These are phyloP conservation scores for Trichothecium sympodiale DNA, from an alignment of 2,329 filamentous ascomycete genomes.

Conservation along the genomic window DNA sequence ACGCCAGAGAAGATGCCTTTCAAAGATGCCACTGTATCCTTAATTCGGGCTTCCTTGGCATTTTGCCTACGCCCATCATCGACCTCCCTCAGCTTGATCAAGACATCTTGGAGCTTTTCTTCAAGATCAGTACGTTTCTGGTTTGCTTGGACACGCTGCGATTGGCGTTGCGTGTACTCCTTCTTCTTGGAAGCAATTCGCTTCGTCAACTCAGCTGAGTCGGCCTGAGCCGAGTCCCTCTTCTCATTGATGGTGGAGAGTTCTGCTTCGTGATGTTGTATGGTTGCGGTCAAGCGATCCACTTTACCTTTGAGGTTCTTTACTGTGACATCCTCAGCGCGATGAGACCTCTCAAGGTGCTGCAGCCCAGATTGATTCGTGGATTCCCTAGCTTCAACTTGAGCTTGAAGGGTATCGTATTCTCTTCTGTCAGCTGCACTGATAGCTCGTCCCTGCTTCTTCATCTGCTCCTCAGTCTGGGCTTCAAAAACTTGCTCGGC, in stretches of 20 bases:
- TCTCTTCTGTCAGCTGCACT: constrained; percentile 80
- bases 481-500: constrained; percentile 81
- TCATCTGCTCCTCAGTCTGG: constrained; percentile 74
- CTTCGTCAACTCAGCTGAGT: constrained; percentile 55
- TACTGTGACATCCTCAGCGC: constrained; percentile 83
- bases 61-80: constrained; percentile 79
- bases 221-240: constrained; percentile 48
- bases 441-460: constrained; percentile 76
- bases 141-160: constrained; percentile 69
- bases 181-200: constrained; percentile 87
- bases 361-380: constrained; percentile 74
- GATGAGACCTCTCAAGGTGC: constrained; percentile 77
- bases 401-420: constrained; percentile 73
- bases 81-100: constrained; percentile 72
- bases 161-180: constrained; percentile 75
- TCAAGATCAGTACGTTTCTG: constrained; percentile 82
- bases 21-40: constrained; percentile 74
- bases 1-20: constrained; percentile 90
- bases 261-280: constrained; percentile 65
- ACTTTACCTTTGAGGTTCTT: constrained; percentile 84
- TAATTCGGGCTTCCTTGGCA: constrained; percentile 66
- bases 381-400: constrained; percentile 75
- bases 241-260: constrained; percentile 58
- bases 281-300: constrained; percentile 62
- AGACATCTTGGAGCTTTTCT: constrained; percentile 75